phyloP scores from a whole-genome alignment of 2,329 filamentous ascomycete species.

The Pestalotiopsis sp. region DNA sequence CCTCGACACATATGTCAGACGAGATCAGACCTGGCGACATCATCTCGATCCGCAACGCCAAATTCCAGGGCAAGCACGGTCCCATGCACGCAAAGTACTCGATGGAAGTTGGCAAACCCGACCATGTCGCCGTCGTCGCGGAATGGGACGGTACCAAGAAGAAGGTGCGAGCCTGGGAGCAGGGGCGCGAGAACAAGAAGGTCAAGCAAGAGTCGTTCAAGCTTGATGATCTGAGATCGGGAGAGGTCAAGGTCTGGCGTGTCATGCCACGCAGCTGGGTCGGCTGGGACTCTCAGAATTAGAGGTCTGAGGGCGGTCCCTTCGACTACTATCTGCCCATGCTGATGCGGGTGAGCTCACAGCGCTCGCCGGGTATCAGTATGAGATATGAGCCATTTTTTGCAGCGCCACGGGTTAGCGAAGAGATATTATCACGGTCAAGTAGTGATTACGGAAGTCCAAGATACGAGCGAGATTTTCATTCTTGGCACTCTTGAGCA shows the following conservation, averaged over 20 bases:
- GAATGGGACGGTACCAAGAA: conserved; percentile 99
- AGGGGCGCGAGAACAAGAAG: conserved; percentile 91
- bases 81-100: conserved; percentile 95
- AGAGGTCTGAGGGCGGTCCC: conserved; percentile 7
- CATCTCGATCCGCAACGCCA: conserved; percentile 87
- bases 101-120: conserved; percentile 81
- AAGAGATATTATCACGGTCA: background rate
- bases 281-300: conserved; percentile 64
- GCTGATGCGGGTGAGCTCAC: conserved; percentile 9
- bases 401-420: background rate
- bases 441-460: background rate
- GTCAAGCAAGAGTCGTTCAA: conserved; percentile 93
- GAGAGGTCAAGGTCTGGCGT: conserved; percentile 96
- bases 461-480: background rate
- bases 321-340: conserved; percentile 13
- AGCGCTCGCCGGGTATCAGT: conserved; percentile 1
- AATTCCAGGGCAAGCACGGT: conserved; percentile 93
- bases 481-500: background rate
- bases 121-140: conserved; percentile 87
- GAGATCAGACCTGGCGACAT: conserved; percentile 94
- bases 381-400: background rate
- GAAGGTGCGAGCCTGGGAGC: conserved; percentile 94
- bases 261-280: conserved; percentile 93
- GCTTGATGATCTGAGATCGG: conserved; percentile 86
- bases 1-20: conserved; percentile 84